phyloP scores from a whole-genome alignment of 768 basidiomycete genomes.

The Mycena chlorophos region DNA sequence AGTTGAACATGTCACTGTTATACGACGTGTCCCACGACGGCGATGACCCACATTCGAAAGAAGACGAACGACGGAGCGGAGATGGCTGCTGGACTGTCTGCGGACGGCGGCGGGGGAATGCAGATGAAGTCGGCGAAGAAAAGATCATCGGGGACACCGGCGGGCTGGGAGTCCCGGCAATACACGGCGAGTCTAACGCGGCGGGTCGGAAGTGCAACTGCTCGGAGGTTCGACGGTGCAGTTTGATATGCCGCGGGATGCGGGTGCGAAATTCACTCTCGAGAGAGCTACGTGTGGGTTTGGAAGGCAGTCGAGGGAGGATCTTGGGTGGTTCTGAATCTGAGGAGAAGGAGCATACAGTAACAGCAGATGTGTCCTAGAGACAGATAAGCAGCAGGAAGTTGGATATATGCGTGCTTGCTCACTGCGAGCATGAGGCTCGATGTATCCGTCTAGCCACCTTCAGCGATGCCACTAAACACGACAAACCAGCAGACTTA shows the following conservation, averaged over 20 bases:
- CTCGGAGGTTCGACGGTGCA: constrained; percentile 2
- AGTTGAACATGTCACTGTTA: constrained; percentile 19
- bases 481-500: constrained; percentile 5
- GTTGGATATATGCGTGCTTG: no score
- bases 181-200: constrained; percentile 19
- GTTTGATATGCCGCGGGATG: constrained; percentile 20
- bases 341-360: constrained; percentile 22
- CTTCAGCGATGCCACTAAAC: constrained; percentile 4
- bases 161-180: constrained; percentile 8
- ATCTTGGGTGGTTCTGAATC: constrained; percentile 7
- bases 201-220: constrained; percentile 2
- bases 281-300: constrained; percentile 12
- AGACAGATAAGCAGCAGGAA: background rate
- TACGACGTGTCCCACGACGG: constrained; percentile 33
- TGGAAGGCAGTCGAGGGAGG: constrained; percentile 11
- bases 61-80: constrained; percentile 19
- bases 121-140: constrained; percentile 31
- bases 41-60: constrained; percentile 24
- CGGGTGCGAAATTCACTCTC: constrained; percentile 14
- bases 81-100: constrained; percentile 14
- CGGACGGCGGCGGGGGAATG: constrained; percentile 18
- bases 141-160: constrained; percentile 27
- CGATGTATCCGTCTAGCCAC: constrained; percentile 17
- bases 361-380: constrained; percentile 24
- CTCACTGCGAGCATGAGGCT: constrained; percentile 23